Percentiles rank a stretch among this genome's conserved stretches.
Evolutionary conservation across 164 flowering plant species (phyloP).

Genomic region (Dillenia turbinata): DNA sequence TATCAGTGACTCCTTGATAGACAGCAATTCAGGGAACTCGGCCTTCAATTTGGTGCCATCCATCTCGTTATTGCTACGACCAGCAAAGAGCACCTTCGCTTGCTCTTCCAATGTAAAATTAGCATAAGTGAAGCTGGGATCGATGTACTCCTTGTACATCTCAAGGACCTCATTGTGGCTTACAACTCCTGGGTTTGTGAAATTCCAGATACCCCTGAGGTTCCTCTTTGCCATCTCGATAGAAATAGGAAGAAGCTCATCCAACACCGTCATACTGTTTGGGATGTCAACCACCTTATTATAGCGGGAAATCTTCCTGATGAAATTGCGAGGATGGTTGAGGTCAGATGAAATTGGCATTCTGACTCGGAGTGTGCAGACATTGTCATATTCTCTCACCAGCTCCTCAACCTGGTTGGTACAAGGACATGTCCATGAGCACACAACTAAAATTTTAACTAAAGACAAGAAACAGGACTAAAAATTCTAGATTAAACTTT

Average conservation of each 20-base stretch:
- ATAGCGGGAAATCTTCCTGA: conserved; percentile 60
- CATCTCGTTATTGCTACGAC: conserved; percentile 74
- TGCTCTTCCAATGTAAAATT: conserved; percentile 76
- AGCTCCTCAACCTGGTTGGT: conserved; percentile 62
- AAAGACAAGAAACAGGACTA: not conserved
- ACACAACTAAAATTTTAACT: not conserved
- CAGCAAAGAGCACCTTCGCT: conserved; percentile 66
- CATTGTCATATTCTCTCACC: conserved; percentile 59
- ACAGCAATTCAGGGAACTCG: conserved; percentile 63
- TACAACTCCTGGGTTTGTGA: conserved; percentile 68
- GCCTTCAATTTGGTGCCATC: conserved; percentile 63
- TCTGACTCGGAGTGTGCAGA: conserved; percentile 65
- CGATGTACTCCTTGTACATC: conserved; percentile 64
- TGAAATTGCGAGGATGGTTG: conserved; percentile 73
- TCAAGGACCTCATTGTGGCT: conserved; percentile 75
- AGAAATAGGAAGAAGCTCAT: conserved; percentile 68
- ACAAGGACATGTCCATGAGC: not conserved
- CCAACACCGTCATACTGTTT: conserved; percentile 73
- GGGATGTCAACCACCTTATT: conserved; percentile 68
- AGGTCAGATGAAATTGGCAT: conserved; percentile 76
- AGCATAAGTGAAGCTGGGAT: conserved; percentile 43
- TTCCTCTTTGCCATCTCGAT: conserved; percentile 77
- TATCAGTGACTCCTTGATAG: conserved; percentile 66
- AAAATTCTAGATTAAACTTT: conserved; percentile 12
- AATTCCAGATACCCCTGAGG: conserved; percentile 63